These are phyloP conservation scores for Stachybotrys elegans DNA, from an alignment of 2,329 filamentous ascomycete species.

Conservation along the genomic window DNA sequence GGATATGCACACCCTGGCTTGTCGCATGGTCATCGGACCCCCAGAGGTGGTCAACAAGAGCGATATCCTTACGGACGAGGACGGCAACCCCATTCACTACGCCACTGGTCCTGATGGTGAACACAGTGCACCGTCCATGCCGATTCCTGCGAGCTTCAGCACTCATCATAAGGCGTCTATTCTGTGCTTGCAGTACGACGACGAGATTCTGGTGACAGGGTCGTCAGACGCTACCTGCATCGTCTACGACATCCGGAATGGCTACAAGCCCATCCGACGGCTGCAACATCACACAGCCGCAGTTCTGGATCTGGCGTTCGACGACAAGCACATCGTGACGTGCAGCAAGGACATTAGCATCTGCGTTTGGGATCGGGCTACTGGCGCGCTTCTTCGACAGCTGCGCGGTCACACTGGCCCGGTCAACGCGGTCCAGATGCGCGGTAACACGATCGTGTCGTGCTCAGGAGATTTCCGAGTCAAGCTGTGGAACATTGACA, in stretches of 20 bases:
- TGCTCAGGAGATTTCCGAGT: conserved; percentile 91
- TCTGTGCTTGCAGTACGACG: conserved; percentile 90
- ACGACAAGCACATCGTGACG: conserved; percentile 87
- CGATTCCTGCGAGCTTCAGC: conserved; percentile 51
- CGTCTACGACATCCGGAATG: conserved; percentile 75
- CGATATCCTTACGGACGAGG: conserved; percentile 45
- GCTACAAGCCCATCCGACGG: conserved; percentile 74
- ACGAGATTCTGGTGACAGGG: conserved; percentile 87
- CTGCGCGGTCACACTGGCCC: conserved; percentile 83
- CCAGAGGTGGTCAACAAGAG: conserved; percentile 54
- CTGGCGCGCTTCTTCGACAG: conserved; percentile 69
- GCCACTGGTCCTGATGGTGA: conserved; percentile 49
- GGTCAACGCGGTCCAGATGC: conserved; percentile 93
- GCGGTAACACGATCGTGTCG: conserved; percentile 86
- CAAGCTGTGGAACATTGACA: conserved; percentile 92
- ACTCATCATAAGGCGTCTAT: conserved; percentile 86
- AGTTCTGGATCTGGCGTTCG: conserved; percentile 90
- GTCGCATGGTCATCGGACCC: conserved; percentile 80
- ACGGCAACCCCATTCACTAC: conserved; percentile 49
- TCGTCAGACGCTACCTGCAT: conserved; percentile 91
- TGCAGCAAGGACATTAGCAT: conserved; percentile 96
- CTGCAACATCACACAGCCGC: conserved; percentile 78
- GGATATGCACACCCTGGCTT: conserved; percentile 87
- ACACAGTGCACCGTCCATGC: conserved; percentile 40
- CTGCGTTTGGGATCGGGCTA: conserved; percentile 87